Evolutionary conservation across 305 asterid species (phyloP), one percentile per base, ranked within the genome.

Genomic region (Solanum hybrid): DNA sequence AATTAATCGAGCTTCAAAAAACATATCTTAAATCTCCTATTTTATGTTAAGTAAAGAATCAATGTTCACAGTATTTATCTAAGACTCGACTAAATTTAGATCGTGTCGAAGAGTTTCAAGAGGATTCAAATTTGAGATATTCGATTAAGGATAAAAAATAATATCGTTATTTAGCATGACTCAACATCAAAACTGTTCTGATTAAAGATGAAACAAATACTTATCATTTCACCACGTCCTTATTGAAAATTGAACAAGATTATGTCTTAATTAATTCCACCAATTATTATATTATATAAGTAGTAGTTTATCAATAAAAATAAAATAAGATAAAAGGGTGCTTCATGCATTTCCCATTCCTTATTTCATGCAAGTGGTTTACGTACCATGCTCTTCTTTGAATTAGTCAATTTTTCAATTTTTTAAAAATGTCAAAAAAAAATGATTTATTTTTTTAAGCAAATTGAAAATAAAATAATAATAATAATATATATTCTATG

Each of bases 321-420:
- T 38, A 38, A 80, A 78, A 38, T 38, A 13, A 36, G 31, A 24
- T 24, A 24, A 81, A 80, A 81, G 14, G 11, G 34, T 7, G 34
- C 1, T 38, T 26, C 86, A 38, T 81, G 86, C 34, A 80, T 24
- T 70, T 70, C 12, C 76, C 31, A 68, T 68, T 68, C 32, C 20
- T 24, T 79, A 36, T 79, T 36, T 79, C 86, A 79, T 79, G 61
- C 86, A 79, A 79, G 32, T 24, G 86, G 68, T 72, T 81, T 41
- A 37, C 86, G 31, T 80, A 37, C 20, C 51, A 79, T 79, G 31
- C 22, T 79, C 29, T 17, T n/a, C 86, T 3, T 80, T 80, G 33
- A 80, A 80, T 37, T 37, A 26, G 65, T 80, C 33, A 32, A 37
- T 37, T 24, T 70, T 61, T 22, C 3, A 0, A 65, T 24, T 70